phyloP scores from a whole-genome alignment of 108 stramenopile genomes.

The Seminavis robusta region DNA sequence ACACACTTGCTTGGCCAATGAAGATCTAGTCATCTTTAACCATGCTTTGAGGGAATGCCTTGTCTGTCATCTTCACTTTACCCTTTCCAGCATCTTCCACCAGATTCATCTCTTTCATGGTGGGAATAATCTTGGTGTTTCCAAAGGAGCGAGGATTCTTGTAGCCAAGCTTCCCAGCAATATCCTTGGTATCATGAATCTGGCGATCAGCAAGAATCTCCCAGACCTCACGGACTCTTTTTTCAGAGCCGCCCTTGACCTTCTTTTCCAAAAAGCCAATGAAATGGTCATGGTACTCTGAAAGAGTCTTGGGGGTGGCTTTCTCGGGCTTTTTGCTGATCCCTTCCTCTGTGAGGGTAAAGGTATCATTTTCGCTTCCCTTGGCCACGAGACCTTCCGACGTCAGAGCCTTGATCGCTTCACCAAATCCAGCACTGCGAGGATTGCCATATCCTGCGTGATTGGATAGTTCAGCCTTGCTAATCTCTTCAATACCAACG shows the following conservation, averaged over 20 bases:
- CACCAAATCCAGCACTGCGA: not conserved
- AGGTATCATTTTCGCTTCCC: not conserved
- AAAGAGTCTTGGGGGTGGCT: not conserved
- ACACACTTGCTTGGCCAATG: no score
- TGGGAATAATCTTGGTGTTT: conserved; percentile 6
- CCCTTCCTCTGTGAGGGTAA: not conserved
- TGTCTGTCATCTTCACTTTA: no score
- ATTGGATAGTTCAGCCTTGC: not conserved
- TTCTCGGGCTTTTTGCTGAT: not conserved
- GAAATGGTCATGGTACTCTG: not conserved
- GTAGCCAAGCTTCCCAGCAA: not conserved
- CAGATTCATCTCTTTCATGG: conserved; percentile 3
- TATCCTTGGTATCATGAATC: not conserved
- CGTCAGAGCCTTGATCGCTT: conserved; percentile 6
- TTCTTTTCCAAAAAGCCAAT: not conserved
- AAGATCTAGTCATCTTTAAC: no score
- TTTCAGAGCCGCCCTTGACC: not conserved
- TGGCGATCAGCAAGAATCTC: conserved; percentile 6
- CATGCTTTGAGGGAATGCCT: no score
- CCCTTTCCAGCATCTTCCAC: not conserved
- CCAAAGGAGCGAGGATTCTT: not conserved
- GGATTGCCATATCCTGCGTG: conserved; percentile 8
- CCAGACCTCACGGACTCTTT: not conserved
- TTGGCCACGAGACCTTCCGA: not conserved
- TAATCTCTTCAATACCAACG: conserved; percentile 1